Conservation (phyloP, 140 eudicot species). For the Bidens hawaiensis region DNA sequence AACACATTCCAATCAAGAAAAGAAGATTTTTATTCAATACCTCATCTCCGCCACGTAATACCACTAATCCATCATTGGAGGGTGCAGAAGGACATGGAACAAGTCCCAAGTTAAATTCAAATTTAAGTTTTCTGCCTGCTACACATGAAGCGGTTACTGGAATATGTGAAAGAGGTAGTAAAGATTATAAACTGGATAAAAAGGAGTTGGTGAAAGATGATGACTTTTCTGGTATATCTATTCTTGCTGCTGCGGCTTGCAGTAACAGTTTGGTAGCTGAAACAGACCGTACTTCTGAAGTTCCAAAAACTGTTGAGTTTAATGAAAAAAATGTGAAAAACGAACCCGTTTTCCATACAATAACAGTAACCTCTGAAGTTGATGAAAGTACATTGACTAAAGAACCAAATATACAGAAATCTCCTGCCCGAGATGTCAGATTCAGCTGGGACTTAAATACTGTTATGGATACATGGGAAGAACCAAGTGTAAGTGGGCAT, state of each 20-base stretch:
- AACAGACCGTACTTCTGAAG: not conserved
- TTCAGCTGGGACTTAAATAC: no score
- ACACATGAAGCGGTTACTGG: no score
- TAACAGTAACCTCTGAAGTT: slow-evolving; percentile 7
- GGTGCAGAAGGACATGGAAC: not conserved
- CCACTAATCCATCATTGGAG: no score
- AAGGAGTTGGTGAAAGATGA: no score
- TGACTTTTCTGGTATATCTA: no score
- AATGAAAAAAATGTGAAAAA: slow-evolving; percentile 21
- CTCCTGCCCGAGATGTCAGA: slow-evolving; percentile 18
- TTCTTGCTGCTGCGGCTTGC: no score
- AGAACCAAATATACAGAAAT: slow-evolving; percentile 17
- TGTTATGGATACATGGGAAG: slow-evolving; percentile 37
- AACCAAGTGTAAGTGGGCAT: slow-evolving; percentile 23
- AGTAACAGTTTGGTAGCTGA: no score
- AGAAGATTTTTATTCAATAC: slow-evolving; percentile 35
- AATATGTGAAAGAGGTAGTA: not conserved
- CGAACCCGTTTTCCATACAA: slow-evolving; percentile 16
- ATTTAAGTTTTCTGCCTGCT: no score
- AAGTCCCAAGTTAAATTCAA: not conserved
- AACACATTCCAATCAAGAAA: slow-evolving; percentile 43
- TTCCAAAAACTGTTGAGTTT: not conserved
- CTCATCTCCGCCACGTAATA: slow-evolving; percentile 31
- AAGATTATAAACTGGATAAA: no score
- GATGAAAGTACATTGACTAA: slow-evolving; percentile 1